Evolutionary conservation across 495 filamentous ascomycete species (phyloP).

Genomic region (Hypoxylon rickii): DNA sequence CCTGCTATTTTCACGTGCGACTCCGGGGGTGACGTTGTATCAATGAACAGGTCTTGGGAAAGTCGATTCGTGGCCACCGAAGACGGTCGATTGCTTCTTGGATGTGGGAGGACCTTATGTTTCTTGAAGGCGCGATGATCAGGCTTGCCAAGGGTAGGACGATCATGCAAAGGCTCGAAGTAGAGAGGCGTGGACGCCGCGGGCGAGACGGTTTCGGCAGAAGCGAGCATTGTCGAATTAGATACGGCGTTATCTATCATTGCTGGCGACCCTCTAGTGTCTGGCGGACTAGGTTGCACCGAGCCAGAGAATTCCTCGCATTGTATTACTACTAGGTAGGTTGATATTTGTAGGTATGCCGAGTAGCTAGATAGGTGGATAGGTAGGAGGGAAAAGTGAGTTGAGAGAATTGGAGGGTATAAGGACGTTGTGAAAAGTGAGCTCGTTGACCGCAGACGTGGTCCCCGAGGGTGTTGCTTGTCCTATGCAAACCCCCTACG

Average conservation of each 20-base stretch:
- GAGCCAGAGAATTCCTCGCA: constrained; percentile 20
- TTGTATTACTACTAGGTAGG: too few species aligned
- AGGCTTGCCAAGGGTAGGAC: constrained; percentile 27
- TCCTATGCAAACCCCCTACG: constrained; percentile 27
- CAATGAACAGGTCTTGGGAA: constrained; percentile 24
- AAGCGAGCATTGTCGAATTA: constrained; percentile 33
- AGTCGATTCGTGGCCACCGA: constrained; percentile 28
- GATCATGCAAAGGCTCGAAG: constrained; percentile 34
- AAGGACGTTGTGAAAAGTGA: constrained; percentile 6
- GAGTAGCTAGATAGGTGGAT: too few species aligned
- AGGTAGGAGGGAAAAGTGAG: background rate
- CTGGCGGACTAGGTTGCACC: constrained; percentile 27
- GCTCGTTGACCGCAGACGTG: constrained; percentile 5
- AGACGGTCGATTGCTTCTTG: constrained; percentile 40
- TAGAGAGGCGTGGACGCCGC: constrained; percentile 37
- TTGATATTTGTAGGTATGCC: too few species aligned
- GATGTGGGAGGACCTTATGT: constrained; percentile 59
- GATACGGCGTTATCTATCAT: constrained; percentile 20
- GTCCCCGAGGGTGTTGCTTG: constrained; percentile 5
- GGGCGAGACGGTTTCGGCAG: constrained; percentile 29
- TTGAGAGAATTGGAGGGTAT: background rate
- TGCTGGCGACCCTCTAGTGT: constrained; percentile 17
- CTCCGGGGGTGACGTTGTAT: constrained; percentile 32
- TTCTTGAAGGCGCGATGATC: constrained; percentile 54
- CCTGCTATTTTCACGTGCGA: constrained; percentile 21